Percentiles rank a stretch among this genome's conserved stretches.
These are phyloP conservation scores for Arthrobotrys megalospora DNA, from an alignment of 2,329 filamentous ascomycete species.

Conservation along the genomic window DNA sequence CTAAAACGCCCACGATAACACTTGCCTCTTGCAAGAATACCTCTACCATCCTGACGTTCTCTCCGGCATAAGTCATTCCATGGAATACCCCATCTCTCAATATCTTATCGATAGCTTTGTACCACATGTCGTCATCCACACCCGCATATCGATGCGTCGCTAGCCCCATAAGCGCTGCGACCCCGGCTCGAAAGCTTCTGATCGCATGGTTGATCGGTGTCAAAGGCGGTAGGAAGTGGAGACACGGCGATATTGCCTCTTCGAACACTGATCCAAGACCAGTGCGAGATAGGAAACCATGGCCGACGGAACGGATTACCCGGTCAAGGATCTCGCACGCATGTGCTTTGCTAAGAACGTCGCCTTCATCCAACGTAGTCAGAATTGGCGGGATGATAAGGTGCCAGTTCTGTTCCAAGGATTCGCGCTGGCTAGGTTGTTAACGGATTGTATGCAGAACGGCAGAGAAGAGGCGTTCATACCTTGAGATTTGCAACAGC, in stretches of 20 bases:
- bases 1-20: conserved; percentile 41
- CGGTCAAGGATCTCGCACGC: conserved; percentile 44
- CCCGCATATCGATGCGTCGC: conserved; percentile 35
- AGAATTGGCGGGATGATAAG: conserved; percentile 63
- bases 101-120: conserved; percentile 60
- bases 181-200: conserved; percentile 57
- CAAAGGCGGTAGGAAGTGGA: conserved; percentile 63
- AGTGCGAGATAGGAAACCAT: conserved; percentile 60
- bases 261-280: conserved; percentile 63
- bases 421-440: conserved; percentile 20
- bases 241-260: conserved; percentile 61
- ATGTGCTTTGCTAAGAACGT: conserved; percentile 48
- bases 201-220: conserved; percentile 59
- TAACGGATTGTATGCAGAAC: neutral
- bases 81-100: conserved; percentile 61
- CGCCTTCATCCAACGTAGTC: conserved; percentile 59
- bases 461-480: neutral
- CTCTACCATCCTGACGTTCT: conserved; percentile 60
- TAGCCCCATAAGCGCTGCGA: conserved; percentile 50
- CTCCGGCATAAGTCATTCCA: conserved; percentile 62
- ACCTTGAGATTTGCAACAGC: conserved; percentile 35
- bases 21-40: conserved; percentile 51
- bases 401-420: conserved; percentile 60
- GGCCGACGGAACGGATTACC: conserved; percentile 36
- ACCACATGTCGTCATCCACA: conserved; percentile 30